Evolutionary conservation across 257 asterid genomes (phyloP).

Genomic region (Lavandula angustifolia): DNA sequence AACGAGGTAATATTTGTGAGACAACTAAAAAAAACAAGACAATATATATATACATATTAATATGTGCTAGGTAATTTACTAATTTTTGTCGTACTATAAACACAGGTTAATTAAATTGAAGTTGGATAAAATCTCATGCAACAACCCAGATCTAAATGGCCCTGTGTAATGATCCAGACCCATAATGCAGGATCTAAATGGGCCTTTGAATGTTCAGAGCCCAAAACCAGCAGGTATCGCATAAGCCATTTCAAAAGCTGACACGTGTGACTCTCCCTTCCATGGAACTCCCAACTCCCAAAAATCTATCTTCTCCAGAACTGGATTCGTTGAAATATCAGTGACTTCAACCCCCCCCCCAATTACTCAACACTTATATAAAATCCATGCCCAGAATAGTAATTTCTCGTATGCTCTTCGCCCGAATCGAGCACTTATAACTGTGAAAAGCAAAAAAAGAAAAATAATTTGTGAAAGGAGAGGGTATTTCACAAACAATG

Average conservation of each 20-base stretch:
- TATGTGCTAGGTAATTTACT: too few relatives aligned
- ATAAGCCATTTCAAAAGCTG: not conserved
- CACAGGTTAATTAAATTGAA: too few relatives aligned
- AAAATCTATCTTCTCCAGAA: not conserved
- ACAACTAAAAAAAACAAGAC: too few relatives aligned
- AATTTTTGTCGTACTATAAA: too few relatives aligned
- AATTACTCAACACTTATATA: not conserved
- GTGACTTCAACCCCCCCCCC: slow-evolving; percentile 1
- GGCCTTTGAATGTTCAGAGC: not conserved
- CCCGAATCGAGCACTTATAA: not conserved
- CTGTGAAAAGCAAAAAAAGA: not conserved
- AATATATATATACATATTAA: too few relatives aligned
- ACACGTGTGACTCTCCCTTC: slow-evolving; percentile 26
- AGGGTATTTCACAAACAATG: slow-evolving; percentile 37
- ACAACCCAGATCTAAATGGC: too few relatives aligned
- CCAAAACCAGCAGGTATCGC: not conserved
- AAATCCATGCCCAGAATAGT: not conserved
- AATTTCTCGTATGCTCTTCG: not conserved
- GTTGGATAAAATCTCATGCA: too few relatives aligned
- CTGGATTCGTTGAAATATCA: slow-evolving; percentile 1
- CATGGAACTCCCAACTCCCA: not conserved
- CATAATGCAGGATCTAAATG: not conserved
- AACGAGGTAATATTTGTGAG: too few relatives aligned
- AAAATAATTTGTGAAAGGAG: not conserved
- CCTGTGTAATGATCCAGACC: too few relatives aligned